Evolutionary conservation across 2,329 filamentous ascomycete genomes (phyloP).

Genomic region (Zarea fungicola): DNA sequence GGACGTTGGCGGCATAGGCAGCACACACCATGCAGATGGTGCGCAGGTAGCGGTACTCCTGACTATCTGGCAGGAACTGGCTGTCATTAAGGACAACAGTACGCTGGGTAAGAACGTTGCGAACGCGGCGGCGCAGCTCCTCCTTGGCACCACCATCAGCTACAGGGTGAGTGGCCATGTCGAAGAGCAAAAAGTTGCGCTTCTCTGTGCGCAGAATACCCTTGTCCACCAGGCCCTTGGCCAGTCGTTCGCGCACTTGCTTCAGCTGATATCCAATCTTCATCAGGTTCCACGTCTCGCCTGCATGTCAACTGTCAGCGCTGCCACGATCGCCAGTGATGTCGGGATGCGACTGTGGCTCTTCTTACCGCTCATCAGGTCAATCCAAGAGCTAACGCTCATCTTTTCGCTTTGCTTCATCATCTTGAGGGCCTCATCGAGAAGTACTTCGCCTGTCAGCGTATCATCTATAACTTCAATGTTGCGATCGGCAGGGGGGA

Average conservation of each 20-base stretch:
- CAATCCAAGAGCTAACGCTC: slow-evolving; percentile 99
- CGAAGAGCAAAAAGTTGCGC: slow-evolving; percentile 98
- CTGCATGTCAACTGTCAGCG: slow-evolving; percentile 42
- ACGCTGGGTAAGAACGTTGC: slow-evolving; percentile 86
- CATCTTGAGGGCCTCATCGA: slow-evolving; percentile 98
- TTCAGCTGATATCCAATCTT: slow-evolving; percentile 99
- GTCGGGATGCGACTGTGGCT: background rate
- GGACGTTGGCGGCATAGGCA: slow-evolving; percentile 93
- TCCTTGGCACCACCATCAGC: slow-evolving; percentile 96
- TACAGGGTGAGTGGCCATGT: slow-evolving; percentile 98
- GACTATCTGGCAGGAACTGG: slow-evolving; percentile 87
- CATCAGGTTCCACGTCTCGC: slow-evolving; percentile 99
- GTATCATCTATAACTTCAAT: slow-evolving; percentile 98
- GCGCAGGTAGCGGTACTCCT: slow-evolving; percentile 88
- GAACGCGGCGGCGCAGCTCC: slow-evolving; percentile 87
- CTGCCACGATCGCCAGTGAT: slow-evolving; percentile 13
- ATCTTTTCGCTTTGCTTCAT: slow-evolving; percentile 99
- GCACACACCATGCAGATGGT: slow-evolving; percentile 97
- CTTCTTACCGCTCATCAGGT: slow-evolving; percentile 87
- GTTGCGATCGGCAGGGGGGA: slow-evolving; percentile 84
- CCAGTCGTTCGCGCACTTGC: slow-evolving; percentile 94
- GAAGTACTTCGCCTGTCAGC: slow-evolving; percentile 89
- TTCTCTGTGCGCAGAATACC: slow-evolving; percentile 98
- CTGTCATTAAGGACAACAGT: slow-evolving; percentile 84
- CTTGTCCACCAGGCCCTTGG: slow-evolving; percentile 97